Conservation (phyloP, 2,329 filamentous ascomycete genomes). For the Meredithiella fracta region DNA sequence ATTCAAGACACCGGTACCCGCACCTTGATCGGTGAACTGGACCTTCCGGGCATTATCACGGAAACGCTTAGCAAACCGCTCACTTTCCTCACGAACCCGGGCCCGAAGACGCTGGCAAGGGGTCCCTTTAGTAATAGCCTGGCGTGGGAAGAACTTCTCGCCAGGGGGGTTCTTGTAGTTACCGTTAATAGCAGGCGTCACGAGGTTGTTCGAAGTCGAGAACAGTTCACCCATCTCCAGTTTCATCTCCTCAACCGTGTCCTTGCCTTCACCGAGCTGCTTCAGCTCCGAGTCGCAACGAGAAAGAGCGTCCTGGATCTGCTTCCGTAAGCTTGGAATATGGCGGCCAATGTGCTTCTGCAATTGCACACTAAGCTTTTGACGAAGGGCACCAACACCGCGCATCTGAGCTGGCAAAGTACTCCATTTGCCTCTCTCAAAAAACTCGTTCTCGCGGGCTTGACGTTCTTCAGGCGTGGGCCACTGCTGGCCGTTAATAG, state of each 20-base stretch:
- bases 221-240: slow-evolving; percentile 37
- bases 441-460: slow-evolving; percentile 31
- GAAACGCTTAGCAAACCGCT: slow-evolving; percentile 32
- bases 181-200: slow-evolving; percentile 35
- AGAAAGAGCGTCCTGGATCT: slow-evolving; percentile 34
- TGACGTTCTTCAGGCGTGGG: slow-evolving; percentile 26
- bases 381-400: slow-evolving; percentile 29
- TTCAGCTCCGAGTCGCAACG: slow-evolving; percentile 33
- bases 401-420: slow-evolving; percentile 31
- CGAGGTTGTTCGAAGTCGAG: slow-evolving; percentile 35
- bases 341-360: slow-evolving; percentile 36
- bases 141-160: slow-evolving; percentile 34
- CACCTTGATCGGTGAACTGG: slow-evolving; percentile 23
- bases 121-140: slow-evolving; percentile 32
- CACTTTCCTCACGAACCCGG: slow-evolving; percentile 35
- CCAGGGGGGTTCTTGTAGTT: slow-evolving; percentile 39
- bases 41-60: slow-evolving; percentile 34
- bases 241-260: slow-evolving; percentile 37
- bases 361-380: slow-evolving; percentile 33
- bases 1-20: slow-evolving; percentile 15
- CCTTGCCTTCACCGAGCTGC: slow-evolving; percentile 33
- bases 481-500: slow-evolving; percentile 29
- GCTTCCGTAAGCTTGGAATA: slow-evolving; percentile 32
- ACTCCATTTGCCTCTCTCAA: slow-evolving; percentile 32
- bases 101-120: slow-evolving; percentile 35